Conservation (phyloP, 805 yeast species). For the Teunomyces panamensis region DNA sequence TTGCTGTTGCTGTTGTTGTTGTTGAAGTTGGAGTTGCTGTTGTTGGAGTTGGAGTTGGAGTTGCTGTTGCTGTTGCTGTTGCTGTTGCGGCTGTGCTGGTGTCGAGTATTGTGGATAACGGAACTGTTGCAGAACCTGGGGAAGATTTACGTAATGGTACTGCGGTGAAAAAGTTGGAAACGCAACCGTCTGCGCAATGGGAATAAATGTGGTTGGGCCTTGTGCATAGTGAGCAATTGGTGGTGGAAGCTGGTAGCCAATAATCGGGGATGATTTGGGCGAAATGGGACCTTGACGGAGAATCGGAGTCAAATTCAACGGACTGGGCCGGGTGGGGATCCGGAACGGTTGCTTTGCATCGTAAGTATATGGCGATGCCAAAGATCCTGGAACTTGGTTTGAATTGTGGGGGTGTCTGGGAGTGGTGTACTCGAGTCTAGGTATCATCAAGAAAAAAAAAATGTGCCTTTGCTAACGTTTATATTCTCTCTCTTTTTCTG, state of each 20-base stretch:
- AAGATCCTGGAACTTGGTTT: not conserved
- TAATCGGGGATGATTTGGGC: not conserved
- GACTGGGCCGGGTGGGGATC: not conserved
- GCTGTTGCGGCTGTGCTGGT: not conserved
- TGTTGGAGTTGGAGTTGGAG: too few species aligned
- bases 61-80: too few species aligned
- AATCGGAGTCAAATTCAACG: not conserved
- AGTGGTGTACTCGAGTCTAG: not conserved
- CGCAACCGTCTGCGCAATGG: not conserved
- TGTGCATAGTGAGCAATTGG: not conserved
- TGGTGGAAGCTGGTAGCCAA: not conserved
- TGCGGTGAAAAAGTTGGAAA: not conserved
- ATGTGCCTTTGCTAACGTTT: too few species aligned
- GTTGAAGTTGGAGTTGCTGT: too few species aligned
- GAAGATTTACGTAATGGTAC: not conserved
- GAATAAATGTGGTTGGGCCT: not conserved
- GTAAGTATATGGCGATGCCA: not conserved
- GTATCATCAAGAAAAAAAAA: not conserved
- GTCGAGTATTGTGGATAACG: not conserved
- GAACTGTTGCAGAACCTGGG: not conserved
- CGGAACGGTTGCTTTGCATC: not conserved
- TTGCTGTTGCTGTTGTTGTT: too few species aligned
- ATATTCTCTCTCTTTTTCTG: too few species aligned
- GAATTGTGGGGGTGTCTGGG: not conserved
- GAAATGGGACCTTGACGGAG: not conserved